Conservation (phyloP, 371 early-diverging fungal genomes). For the Syncephalis plumigaleata region DNA sequence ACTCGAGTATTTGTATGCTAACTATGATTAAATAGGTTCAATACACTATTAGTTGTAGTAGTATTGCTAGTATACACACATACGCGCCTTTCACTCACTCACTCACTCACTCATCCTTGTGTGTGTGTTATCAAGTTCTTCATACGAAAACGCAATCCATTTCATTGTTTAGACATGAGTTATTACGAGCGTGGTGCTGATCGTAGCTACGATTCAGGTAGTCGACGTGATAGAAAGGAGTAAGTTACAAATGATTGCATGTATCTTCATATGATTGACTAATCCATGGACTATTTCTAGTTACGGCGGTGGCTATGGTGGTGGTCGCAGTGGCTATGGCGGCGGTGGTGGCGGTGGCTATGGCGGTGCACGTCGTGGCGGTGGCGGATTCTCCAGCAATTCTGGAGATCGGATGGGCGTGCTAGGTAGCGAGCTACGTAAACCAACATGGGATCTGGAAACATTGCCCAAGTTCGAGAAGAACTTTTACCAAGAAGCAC, state of each 20-base stretch:
- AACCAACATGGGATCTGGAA: conserved; percentile 48
- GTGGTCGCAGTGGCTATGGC: conserved; percentile 11
- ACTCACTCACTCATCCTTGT: too few species aligned
- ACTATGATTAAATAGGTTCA: too few species aligned
- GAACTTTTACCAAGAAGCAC: conserved; percentile 80
- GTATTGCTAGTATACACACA: too few species aligned
- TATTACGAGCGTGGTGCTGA: conserved; percentile 27
- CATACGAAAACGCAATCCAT: too few species aligned
- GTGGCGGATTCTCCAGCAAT: conserved; percentile 14
- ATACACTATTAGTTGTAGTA: too few species aligned
- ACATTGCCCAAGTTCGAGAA: conserved; percentile 72
- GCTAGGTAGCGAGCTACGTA: conserved; percentile 33
- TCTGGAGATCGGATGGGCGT: conserved; percentile 36
- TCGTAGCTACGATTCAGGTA: conserved; percentile 31
- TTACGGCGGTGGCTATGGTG: conserved; percentile 10
- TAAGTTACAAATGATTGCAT: conserved; percentile 10
- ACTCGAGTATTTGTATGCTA: too few species aligned
- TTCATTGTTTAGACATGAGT: too few species aligned
- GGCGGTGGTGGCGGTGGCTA: conserved; percentile 9
- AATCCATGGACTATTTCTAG: conserved; percentile 5
- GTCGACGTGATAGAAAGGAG: conserved; percentile 32
- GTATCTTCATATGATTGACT: conserved; percentile 1
- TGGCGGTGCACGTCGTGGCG: conserved; percentile 16
- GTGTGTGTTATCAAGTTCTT: too few species aligned
- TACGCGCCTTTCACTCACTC: too few species aligned